Evolutionary conservation across 257 asterid genomes (phyloP).

Genomic region (Linderniella brevidens): DNA sequence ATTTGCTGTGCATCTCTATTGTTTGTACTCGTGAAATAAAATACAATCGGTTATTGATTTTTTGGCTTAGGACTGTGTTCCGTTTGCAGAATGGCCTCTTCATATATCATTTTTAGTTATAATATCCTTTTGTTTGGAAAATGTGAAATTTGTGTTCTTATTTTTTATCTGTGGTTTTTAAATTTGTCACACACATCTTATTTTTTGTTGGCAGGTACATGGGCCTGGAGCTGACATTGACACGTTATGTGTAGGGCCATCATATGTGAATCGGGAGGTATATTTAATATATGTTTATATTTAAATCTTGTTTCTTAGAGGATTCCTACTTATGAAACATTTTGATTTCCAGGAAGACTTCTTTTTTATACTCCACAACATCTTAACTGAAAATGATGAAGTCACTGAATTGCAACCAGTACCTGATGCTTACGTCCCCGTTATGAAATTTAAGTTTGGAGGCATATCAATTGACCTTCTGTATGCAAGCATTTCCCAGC

Average conservation of each 20-base stretch:
- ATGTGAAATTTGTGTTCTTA: no score
- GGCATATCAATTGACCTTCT: constrained; percentile 95
- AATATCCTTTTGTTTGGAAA: no score
- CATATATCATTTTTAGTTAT: no score
- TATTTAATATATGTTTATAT: neutral
- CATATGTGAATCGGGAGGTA: constrained; percentile 51
- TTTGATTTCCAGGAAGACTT: constrained; percentile 55
- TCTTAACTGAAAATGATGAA: constrained; percentile 55
- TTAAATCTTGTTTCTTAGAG: neutral
- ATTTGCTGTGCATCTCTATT: neutral
- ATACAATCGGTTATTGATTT: no score
- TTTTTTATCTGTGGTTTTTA: no score
- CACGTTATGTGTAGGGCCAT: constrained; percentile 56
- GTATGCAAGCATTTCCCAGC: constrained; percentile 71
- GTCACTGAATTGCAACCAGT: constrained; percentile 87
- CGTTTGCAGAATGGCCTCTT: no score
- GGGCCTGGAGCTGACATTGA: constrained; percentile 72
- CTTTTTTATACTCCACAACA: constrained; percentile 60
- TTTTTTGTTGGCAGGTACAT: constrained; percentile 28
- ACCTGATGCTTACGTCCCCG: constrained; percentile 99
- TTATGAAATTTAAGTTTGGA: constrained; percentile 87
- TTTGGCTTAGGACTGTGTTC: no score
- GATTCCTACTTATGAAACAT: constrained; percentile 6
- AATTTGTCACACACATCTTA: neutral
- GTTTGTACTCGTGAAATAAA: no score